Evolutionary conservation across 768 basidiomycete genomes (phyloP).

Genomic region (Russula foetens): DNA sequence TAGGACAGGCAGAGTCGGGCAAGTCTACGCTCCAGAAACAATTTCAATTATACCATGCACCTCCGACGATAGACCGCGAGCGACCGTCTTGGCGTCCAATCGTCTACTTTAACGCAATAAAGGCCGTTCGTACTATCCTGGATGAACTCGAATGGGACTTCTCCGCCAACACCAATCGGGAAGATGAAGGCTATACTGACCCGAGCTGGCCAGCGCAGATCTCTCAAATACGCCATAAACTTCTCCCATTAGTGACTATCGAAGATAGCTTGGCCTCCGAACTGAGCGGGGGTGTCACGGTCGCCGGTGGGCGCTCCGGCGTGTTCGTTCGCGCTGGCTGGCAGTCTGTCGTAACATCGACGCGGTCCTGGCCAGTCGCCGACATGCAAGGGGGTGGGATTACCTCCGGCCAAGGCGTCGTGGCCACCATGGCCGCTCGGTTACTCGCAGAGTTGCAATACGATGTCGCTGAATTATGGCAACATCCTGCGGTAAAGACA

Average conservation of each 20-base stretch:
- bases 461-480: conserved; percentile 60
- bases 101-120: conserved; percentile 43
- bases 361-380: conserved; percentile 35
- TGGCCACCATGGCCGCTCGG: conserved; percentile 47
- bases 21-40: conserved; percentile 84
- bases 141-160: conserved; percentile 24
- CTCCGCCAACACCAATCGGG: conserved; percentile 6
- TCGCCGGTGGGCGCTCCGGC: conserved; percentile 51
- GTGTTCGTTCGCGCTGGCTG: conserved; percentile 67
- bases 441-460: conserved; percentile 41
- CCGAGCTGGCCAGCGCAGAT: conserved; percentile 38
- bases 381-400: conserved; percentile 28
- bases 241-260: conserved; percentile 57
- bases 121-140: conserved; percentile 22
- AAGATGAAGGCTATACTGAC: conserved; percentile 16
- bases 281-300: conserved; percentile 54
- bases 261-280: conserved; percentile 63
- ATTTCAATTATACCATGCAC: conserved; percentile 75
- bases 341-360: conserved; percentile 50
- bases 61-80: conserved; percentile 31
- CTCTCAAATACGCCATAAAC: conserved; percentile 41
- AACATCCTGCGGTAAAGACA: conserved; percentile 53
- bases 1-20: conserved; percentile 72
- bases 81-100: conserved; percentile 37
- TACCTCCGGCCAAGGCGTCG: conserved; percentile 27